These are phyloP conservation scores for Eucalyptus urophylla DNA, from an alignment of 345 rosid species.

Conservation along the genomic window DNA sequence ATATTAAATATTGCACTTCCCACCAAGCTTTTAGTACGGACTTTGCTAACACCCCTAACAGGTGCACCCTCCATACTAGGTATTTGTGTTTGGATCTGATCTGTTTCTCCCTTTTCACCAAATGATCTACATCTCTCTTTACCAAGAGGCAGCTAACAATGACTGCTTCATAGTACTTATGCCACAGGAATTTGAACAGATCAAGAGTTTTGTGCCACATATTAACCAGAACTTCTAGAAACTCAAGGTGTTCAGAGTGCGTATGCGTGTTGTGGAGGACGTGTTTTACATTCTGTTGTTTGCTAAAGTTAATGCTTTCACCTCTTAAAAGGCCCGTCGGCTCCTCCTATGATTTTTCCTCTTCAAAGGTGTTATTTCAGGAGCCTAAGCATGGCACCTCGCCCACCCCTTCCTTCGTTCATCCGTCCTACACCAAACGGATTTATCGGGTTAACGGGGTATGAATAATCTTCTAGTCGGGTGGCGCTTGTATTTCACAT, in stretches of 20 bases:
- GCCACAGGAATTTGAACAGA: not conserved
- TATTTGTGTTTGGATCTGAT: not conserved
- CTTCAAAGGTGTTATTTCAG: not conserved
- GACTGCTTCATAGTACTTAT: not conserved
- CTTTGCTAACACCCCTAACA: not conserved
- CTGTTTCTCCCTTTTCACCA: not conserved
- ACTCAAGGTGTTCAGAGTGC: not conserved
- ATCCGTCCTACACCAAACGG: not conserved
- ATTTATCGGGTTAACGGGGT: not conserved
- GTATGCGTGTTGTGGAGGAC: not conserved
- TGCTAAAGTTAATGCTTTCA: not conserved
- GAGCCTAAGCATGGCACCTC: not conserved
- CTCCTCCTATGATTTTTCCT: not conserved
- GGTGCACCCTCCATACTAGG: not conserved
- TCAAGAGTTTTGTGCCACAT: not conserved
- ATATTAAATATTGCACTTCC: not conserved
- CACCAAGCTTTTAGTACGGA: not conserved
- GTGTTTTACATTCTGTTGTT: not conserved
- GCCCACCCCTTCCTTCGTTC: not conserved
- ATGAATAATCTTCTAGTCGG: not conserved
- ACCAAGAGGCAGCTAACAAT: not conserved
- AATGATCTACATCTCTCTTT: too few relatives aligned
- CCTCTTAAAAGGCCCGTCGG: not conserved
- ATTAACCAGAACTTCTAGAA: not conserved
- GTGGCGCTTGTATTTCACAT: not conserved